Evolutionary conservation across 768 basidiomycete species (phyloP), one percentile per base, ranked within the genome.

Genomic region (Pilatotrama ljubarskyi): DNA sequence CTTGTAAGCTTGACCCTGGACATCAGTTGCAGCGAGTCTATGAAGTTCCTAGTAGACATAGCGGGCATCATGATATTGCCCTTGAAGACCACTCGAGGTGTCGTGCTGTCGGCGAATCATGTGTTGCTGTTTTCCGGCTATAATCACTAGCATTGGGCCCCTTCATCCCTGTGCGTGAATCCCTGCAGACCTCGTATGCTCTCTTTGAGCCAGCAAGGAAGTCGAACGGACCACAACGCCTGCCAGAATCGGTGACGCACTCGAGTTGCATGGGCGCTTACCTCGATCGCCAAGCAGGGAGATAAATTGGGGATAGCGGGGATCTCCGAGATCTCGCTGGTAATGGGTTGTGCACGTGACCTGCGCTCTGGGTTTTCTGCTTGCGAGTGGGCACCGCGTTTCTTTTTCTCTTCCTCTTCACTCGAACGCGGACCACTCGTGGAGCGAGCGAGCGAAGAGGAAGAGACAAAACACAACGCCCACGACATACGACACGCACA

Each of bases 351-450:
- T 24, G 37, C 55, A 54, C 61, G 56, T 58, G 51, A 62, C 32
- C 8, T 14, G 1, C 8, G 20, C 22, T 25, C 8, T 7, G 8
- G 50, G 46, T 62, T 62, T 68, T 65, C 62, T 56, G 42, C 32
- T 18, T 42, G n/a, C 5, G n/a, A 18, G 29, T 18, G 41, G 52
- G 47, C 32, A 53, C 22, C 56, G 44, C 53, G 61, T 64, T 61
- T 68, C 64, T 69, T 66, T 61, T 67, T 62, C 67, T 69, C 70
- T 69, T 69, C 68, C 70, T 68, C 68, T 68, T 66, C 70, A 69
- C 67, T 64, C 70, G 68, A 62, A 64, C 64, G 55, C 58, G 54
- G 37, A 35, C 37, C 52, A 55, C 46, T 54, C 58, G 63, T 55
- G 54, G 61, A 52, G 46, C 66, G 69, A 65, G 69, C 67, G 70